phyloP scores from a whole-genome alignment of 495 filamentous ascomycete species.

The Aspergillus egyptiacus region DNA sequence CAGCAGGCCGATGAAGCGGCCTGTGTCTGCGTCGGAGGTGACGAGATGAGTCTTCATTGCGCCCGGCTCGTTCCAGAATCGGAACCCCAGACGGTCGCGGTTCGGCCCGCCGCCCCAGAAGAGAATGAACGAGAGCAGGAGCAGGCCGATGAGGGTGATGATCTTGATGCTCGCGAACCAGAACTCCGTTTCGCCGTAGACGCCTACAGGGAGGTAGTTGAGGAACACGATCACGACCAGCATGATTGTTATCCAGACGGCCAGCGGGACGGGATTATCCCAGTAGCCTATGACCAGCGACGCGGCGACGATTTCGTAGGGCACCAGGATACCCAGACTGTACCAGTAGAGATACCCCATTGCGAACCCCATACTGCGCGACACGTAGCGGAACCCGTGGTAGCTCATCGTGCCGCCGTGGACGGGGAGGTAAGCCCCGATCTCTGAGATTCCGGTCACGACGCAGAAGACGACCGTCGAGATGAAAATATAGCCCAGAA shows the following conservation, averaged over 20 bases:
- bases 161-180: constrained; percentile 70
- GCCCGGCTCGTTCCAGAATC: constrained; percentile 66
- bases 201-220: constrained; percentile 59
- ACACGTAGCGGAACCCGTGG: constrained; percentile 55
- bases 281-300: constrained; percentile 70
- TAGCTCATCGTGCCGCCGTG: constrained; percentile 52
- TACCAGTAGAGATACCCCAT: constrained; percentile 60
- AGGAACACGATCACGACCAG: constrained; percentile 56
- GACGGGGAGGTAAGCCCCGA: constrained; percentile 59
- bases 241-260: constrained; percentile 65
- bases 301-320: constrained; percentile 62
- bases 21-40: constrained; percentile 22
- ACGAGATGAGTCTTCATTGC: constrained; percentile 48
- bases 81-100: constrained; percentile 61
- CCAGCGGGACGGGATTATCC: constrained; percentile 42
- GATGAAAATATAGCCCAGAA: constrained; percentile 60
- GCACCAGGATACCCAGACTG: constrained; percentile 60
- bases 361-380: constrained; percentile 56
- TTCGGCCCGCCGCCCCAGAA: constrained; percentile 62
- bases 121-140: constrained; percentile 64
- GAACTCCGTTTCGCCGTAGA: constrained; percentile 70
- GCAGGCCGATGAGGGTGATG: constrained; percentile 64
- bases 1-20: constrained; percentile 41
- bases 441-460: constrained; percentile 59
- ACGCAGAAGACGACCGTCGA: constrained; percentile 55